Evolutionary conservation across 257 asterid species (phyloP), one percentile per base, ranked within the genome.

Genomic region (Lycium ferocissimum): DNA sequence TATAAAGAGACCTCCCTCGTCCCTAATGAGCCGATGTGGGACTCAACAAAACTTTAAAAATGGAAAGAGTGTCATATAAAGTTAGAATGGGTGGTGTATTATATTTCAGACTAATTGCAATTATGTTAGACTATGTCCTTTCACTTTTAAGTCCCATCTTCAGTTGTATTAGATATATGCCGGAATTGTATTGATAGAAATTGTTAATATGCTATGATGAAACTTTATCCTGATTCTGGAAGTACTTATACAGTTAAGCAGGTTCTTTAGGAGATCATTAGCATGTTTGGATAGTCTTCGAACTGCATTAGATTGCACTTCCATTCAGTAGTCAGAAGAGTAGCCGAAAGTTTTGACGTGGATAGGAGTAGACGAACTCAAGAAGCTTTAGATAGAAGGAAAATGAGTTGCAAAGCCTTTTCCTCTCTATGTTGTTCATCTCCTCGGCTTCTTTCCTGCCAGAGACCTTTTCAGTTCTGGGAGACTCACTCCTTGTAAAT

Each of bases 121-220:
- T 76, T 51, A 14, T 26, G 49, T 53, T 76, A 26, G 45, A 47
- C 8, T 26, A 8, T 3, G 82, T 26, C 15, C 81, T 26, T 51
- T 76, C 82, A 51, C 82, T 53, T 53, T 76, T 53, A 26, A 22
- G 65, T 14, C 26, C 82, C 47, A 2, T 51, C 82, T 51, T 76
- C 63, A 76, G 47, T 76, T 76, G 63, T 76, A 53, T 26, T 26
- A 26, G 33, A 26, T 51, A 22, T 76, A 76, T 8, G 65, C 40
- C 82, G 14, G 82, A 76, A 22, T 11, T 5, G 12, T 75, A 49
- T 47, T 49, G 43, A 75, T 72, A 7, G 20, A 20, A 45, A 1
- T 47, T 49, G 61, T 26, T 70, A 12, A n/a, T 22, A 45, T 47
- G 59, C 59, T 73, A 45, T 75, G 81, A 13, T 13, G n/a, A 49